Percentiles rank a stretch among this genome's conserved stretches.
Evolutionary conservation across 2,329 filamentous ascomycete genomes (phyloP).

Genomic region (Remersonia thermophila): DNA sequence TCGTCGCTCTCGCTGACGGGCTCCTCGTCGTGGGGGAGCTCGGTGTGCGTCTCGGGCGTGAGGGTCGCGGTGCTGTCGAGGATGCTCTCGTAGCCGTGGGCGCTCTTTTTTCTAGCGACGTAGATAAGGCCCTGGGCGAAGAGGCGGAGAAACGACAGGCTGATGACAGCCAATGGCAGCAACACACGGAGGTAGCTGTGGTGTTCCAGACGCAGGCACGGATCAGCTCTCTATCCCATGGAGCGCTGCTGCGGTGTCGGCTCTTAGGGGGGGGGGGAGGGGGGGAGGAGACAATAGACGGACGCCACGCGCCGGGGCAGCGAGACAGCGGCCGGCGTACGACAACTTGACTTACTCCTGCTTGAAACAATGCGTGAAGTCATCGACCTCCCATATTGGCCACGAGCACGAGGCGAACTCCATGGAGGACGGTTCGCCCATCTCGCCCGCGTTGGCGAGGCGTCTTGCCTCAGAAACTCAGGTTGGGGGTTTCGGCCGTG

Average conservation of each 20-base stretch:
- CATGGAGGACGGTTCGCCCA: constrained; percentile 20
- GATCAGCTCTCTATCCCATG: too few species aligned
- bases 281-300: too few species aligned
- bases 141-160: constrained; percentile 57
- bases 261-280: too few species aligned
- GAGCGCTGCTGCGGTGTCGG: neutral
- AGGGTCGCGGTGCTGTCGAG: constrained; percentile 30
- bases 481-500: neutral
- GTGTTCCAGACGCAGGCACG: neutral
- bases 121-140: constrained; percentile 43
- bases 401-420: constrained; percentile 40
- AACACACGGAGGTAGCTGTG: constrained; percentile 66
- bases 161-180: constrained; percentile 61
- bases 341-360: constrained; percentile 43
- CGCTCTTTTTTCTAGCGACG: constrained; percentile 38
- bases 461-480: constrained; percentile 4
- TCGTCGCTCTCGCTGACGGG: constrained; percentile 38
- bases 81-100: constrained; percentile 43
- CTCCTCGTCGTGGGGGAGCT: constrained; percentile 35
- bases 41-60: constrained; percentile 35
- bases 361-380: constrained; percentile 51
- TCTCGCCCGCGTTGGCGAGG: constrained; percentile 18
- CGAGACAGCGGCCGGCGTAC: neutral
- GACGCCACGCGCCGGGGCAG: constrained; percentile 3
- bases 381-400: constrained; percentile 52